A percentile compares a stretch with the other conserved stretches of the same genome.
phyloP scores from a whole-genome alignment of 2,329 filamentous ascomycete genomes.

The Septoria linicola region DNA sequence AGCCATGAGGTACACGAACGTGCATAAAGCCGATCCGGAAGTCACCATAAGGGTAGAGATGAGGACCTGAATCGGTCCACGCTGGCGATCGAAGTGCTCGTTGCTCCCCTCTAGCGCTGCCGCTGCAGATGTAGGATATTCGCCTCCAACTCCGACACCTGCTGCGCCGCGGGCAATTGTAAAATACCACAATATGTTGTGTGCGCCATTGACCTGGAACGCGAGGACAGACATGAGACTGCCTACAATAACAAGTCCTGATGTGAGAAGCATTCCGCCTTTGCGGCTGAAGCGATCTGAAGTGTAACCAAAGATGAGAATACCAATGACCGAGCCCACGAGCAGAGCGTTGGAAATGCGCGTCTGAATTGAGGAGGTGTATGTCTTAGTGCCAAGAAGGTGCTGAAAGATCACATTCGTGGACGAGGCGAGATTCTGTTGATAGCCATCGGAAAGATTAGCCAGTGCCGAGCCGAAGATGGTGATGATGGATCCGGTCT shows the following conservation, averaged over 20 bases:
- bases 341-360: constrained; percentile 38
- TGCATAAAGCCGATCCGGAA: constrained; percentile 28
- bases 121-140: constrained; percentile 51
- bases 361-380: constrained; percentile 36
- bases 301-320: constrained; percentile 36
- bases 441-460: constrained; percentile 39
- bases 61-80: constrained; percentile 33
- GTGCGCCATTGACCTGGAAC: constrained; percentile 35
- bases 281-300: constrained; percentile 39
- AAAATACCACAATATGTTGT: constrained; percentile 56
- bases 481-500: constrained; percentile 32
- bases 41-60: constrained; percentile 30
- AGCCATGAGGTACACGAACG: constrained; percentile 43
- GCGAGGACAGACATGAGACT: constrained; percentile 41
- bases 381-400: constrained; percentile 30
- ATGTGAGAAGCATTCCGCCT: constrained; percentile 37
- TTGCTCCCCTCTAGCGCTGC: constrained; percentile 52
- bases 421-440: constrained; percentile 36
- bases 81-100: constrained; percentile 41
- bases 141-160: constrained; percentile 49
- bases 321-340: constrained; percentile 38
- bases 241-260: constrained; percentile 35
- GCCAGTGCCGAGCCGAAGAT: constrained; percentile 33
- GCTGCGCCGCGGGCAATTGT: constrained; percentile 50
- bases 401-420: constrained; percentile 40